phyloP scores from a whole-genome alignment of 176 grass and related monocot species.

The Bothriochloa decipiens region DNA sequence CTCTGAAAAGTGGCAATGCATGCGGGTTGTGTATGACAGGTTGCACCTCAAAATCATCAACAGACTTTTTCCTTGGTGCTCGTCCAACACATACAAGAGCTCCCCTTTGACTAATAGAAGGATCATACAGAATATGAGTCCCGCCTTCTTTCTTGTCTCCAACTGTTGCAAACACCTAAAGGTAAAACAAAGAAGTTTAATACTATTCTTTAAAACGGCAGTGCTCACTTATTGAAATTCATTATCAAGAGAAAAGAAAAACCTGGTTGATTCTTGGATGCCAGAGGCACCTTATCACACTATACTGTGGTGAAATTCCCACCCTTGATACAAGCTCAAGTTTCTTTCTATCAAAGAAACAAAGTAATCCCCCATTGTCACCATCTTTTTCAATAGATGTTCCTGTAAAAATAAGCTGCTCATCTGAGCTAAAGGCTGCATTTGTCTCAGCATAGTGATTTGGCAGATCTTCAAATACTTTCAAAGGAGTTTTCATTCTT shows the following conservation, averaged over 20 bases:
- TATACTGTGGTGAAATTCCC: constrained; percentile 84
- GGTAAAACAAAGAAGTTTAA: constrained; percentile 38
- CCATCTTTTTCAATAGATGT: constrained; percentile 94
- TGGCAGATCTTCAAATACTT: constrained; percentile 86
- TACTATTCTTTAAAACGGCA: constrained; percentile 31
- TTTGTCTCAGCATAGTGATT: constrained; percentile 95
- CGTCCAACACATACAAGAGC: constrained; percentile 94
- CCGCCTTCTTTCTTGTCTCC: constrained; percentile 97
- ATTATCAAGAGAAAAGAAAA: constrained; percentile 1
- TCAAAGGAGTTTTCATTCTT: constrained; percentile 73
- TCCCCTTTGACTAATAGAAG: constrained; percentile 92
- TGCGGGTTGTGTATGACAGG: constrained; percentile 97
- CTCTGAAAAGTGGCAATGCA: constrained; percentile 90
- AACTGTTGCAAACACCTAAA: constrained; percentile 87
- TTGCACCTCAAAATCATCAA: constrained; percentile 93
- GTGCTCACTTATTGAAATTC: background rate
- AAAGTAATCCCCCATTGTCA: constrained; percentile 78
- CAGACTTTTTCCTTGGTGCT: constrained; percentile 84
- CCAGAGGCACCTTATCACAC: constrained; percentile 85
- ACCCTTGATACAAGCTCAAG: constrained; percentile 91
- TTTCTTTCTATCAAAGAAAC: constrained; percentile 97
- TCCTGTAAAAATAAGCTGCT: constrained; percentile 92
- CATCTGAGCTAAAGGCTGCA: constrained; percentile 85
- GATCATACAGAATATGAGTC: constrained; percentile 91
- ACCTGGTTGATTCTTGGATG: constrained; percentile 97